Base-by-base conservation (phyloP, 1,139 yeast species). In the Nakaseomyces delphensis region DNA sequence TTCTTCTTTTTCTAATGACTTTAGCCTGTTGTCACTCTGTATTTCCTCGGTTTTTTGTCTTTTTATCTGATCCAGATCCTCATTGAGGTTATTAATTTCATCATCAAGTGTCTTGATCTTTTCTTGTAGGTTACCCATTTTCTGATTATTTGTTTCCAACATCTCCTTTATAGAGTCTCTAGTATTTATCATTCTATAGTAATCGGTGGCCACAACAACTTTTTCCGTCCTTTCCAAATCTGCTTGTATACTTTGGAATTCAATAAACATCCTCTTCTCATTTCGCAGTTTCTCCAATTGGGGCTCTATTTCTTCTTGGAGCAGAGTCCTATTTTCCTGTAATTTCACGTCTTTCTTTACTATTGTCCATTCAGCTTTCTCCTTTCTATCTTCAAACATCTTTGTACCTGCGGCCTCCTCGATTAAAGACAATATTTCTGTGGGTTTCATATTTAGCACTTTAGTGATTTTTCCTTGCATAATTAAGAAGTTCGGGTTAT, bases 401-500 rank as follows among this genome's bases (percentile, higher is more conserved):
- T 94, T 76, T 0, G 98, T 93, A 6, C 99, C 98, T 0, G 98
- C 96, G 0, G 98, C 98, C 65, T 93, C 99, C 65, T 91, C 98
- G 47, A 93, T 87, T 52, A 91, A 71, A 3, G 96, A 80, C 52
- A 93, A 66, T 28, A 89, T 84, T 60, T 93, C 98, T 2, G 77
- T 67, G 1, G 98, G 94, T 56, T 85, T 87, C 98, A 91, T 91
- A 62, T 93, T 91, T 57, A 93, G 72, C 46, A 93, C 97, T 61
- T 93, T 91, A 28, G 98, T 93, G 64, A 93, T 93, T 58, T 86
- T 83, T 46, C 99, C 99, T 65, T 93, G 99, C 98, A 93, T 91
- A 57, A 93, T 93, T 55, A 93, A 71, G 63, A 93, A 93, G 63
- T 91, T 93, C 28, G 98, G 98, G 57, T 91, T 91, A 61, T 93